Evolutionary conservation across 352 stramenopile species (phyloP).

Genomic region (Blastocystis sp.): DNA sequence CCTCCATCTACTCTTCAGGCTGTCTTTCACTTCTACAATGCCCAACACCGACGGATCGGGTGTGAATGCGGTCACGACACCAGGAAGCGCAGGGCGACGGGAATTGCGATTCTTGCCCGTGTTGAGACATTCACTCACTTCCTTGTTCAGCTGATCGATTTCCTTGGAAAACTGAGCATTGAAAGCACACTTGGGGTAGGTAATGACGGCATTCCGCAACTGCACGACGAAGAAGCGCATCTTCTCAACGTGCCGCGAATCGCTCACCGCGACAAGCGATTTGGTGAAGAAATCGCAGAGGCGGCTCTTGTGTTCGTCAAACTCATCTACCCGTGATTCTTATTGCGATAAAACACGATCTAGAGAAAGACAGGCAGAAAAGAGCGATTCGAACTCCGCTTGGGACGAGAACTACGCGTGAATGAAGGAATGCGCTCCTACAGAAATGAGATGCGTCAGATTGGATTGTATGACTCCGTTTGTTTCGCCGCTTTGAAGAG

Average conservation of each 20-base stretch:
- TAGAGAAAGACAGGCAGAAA: background rate
- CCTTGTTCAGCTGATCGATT: background rate
- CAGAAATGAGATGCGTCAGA: background rate
- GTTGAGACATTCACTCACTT: background rate
- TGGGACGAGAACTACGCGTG: background rate
- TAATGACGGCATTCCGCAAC: constrained; percentile 17
- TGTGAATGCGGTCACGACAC: background rate
- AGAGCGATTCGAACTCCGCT: background rate
- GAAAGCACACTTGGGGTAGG: constrained; percentile 12
- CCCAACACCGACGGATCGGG: background rate
- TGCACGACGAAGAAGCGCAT: background rate
- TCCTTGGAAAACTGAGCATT: constrained; percentile 26
- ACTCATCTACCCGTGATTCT: background rate
- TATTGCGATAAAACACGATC: background rate
- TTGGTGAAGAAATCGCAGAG: background rate
- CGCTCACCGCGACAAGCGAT: background rate
- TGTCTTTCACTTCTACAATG: background rate
- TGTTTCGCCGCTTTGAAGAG: background rate
- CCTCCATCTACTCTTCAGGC: constrained; percentile 15
- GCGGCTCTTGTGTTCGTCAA: background rate
- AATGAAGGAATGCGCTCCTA: background rate
- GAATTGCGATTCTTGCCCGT: background rate
- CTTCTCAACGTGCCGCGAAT: background rate
- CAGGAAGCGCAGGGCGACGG: background rate
- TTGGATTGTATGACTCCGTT: background rate